Base-by-base conservation (phyloP, 441 rosid genomes). In the Breynia disticha region DNA sequence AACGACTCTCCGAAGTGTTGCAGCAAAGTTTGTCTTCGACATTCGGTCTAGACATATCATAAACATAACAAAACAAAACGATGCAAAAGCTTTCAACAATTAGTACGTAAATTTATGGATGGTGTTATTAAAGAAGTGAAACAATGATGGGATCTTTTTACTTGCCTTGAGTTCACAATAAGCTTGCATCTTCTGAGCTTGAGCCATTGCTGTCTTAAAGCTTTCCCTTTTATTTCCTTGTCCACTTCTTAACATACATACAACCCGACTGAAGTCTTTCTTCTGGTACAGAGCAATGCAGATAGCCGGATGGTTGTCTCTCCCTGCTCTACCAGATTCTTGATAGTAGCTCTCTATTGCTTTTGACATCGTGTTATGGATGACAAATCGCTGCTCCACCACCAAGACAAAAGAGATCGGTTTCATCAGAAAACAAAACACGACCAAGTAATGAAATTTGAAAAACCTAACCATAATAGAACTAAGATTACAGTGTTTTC, bases 261-360 rank as follows among this genome's bases (percentile, higher is more conserved):
- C 93, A 11, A 93, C 82, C 65, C 97, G 75, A 67, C 99, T 88
- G 67, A 93, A 93, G 72, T 93, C 99, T 78, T 86, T 89, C 75
- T 86, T 88, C 78, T 80, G 95, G 74, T 79, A 93, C 50, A 89
- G 71, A 61, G 78, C 86, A 69, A 86, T 74, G 72, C 97, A 89
- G 39, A 59, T 71, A 16, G 96, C 80, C 41, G 77, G 80, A 63
- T 69, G 75, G 67, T 75, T 80, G 59, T 88, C 98, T 62, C 98
- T 81, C 43, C 95, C 98, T 32, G 95, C 95, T 74, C 98, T 84
- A 54, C 98, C 97, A 43, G 95, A 88, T 72, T 93, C 98, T 77
- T 88, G 97, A 52, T 86, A 93, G 56, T 93, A 93, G 74, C 97
- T 93, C 71, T 93, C 96, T 15, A 86, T 70, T 49, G 97, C 84